These are phyloP conservation scores for Sarcodon aspratus DNA, from an alignment of 768 basidiomycete genomes.

Conservation along the genomic window DNA sequence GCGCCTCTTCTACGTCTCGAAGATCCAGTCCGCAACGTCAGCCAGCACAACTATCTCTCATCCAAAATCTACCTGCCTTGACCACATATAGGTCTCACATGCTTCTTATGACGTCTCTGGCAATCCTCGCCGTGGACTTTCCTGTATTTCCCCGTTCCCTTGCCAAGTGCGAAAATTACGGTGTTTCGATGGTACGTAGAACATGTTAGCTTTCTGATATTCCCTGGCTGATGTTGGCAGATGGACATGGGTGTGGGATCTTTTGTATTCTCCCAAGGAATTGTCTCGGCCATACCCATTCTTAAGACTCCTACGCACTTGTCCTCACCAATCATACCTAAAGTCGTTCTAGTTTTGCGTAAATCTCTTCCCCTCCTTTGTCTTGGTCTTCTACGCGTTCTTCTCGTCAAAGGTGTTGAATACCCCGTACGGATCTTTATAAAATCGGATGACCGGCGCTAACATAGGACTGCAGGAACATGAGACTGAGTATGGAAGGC, in stretches of 20 bases:
- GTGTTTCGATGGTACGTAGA: conserved; percentile 74
- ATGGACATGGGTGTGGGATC: conserved; percentile 98
- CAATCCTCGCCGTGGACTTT: conserved; percentile 95
- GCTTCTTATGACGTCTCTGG: conserved; percentile 86
- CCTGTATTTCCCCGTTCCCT: conserved; percentile 78
- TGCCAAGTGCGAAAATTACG: conserved; percentile 91
- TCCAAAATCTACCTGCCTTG: conserved; percentile 46
- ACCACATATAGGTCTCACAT: conserved; percentile 89
- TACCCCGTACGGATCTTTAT: conserved; percentile 64
- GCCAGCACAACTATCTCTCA: conserved; percentile 1
- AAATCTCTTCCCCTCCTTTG: conserved; percentile 59
- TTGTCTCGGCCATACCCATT: conserved; percentile 80
- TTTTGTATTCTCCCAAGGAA: conserved; percentile 92
- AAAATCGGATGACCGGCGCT: background rate
- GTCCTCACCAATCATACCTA: conserved; percentile 33
- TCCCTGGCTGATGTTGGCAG: conserved; percentile 26
- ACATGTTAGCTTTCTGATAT: background rate
- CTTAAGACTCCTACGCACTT: conserved; percentile 52
- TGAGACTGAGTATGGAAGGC: conserved; percentile 88
- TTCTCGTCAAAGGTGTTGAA: conserved; percentile 85
- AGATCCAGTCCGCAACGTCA: conserved; percentile 5
- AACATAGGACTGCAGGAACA: conserved; percentile 54
- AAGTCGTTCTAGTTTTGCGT: conserved; percentile 35
- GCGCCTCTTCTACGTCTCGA: conserved; percentile 11
- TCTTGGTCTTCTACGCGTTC: conserved; percentile 66